Conservation (phyloP, 202 grass and related monocot species). For the Carex sylvatica region DNA sequence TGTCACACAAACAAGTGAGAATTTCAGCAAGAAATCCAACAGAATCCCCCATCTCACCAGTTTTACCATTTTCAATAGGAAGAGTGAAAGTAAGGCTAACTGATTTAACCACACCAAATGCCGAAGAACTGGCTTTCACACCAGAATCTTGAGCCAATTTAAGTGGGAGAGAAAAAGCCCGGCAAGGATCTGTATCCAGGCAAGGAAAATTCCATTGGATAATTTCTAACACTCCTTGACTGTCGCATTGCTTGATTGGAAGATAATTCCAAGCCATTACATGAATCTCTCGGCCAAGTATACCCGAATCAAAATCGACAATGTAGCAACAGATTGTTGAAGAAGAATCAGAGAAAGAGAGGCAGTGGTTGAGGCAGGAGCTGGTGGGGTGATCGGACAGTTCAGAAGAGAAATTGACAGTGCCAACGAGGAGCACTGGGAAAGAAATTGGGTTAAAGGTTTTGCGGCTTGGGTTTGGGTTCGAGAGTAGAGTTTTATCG, state of each 20-base stretch:
- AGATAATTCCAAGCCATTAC: constrained; percentile 85
- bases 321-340: constrained; percentile 63
- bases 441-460: constrained; percentile 43
- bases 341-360: constrained; percentile 49
- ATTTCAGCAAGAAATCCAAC: constrained; percentile 81
- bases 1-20: constrained; percentile 53
- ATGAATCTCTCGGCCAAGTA: constrained; percentile 48
- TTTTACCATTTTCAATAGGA: constrained; percentile 33
- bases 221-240: constrained; percentile 64
- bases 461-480: constrained; percentile 26
- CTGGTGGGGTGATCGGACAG: neutral
- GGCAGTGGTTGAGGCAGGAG: constrained; percentile 50
- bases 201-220: constrained; percentile 56
- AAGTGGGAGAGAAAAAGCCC: constrained; percentile 18
- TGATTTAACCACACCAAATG: constrained; percentile 56
- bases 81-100: constrained; percentile 65
- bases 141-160: constrained; percentile 20
- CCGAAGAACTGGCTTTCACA: constrained; percentile 15
- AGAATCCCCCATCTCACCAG: neutral
- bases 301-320: constrained; percentile 50
- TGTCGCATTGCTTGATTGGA: constrained; percentile 31
- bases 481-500: neutral
- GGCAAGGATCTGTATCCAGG: neutral
- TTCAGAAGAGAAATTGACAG: constrained; percentile 34
- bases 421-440: constrained; percentile 55